Percentiles rank a stretch among this genome's conserved stretches.
phyloP scores from a whole-genome alignment of 441 rosid genomes.

The Geranium incanum region DNA sequence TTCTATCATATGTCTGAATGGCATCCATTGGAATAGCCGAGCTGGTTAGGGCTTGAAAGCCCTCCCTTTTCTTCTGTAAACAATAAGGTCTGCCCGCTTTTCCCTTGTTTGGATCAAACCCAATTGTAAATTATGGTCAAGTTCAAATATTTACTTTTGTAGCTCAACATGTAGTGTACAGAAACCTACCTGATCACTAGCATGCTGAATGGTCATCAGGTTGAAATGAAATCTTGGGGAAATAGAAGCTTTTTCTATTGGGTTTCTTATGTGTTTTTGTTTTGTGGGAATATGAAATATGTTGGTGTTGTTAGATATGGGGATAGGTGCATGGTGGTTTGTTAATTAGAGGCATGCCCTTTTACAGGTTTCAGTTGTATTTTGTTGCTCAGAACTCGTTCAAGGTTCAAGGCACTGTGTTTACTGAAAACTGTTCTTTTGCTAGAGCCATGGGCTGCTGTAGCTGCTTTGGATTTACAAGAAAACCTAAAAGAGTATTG shows the following conservation, averaged over 20 bases:
- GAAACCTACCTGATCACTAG: background rate
- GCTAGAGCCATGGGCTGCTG: slow-evolving; percentile 73
- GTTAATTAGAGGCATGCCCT: slow-evolving; percentile 18
- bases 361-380: slow-evolving; percentile 42
- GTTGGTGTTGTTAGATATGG: background rate
- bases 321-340: slow-evolving; percentile 10
- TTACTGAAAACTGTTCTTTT: slow-evolving; percentile 43
- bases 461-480: slow-evolving; percentile 68
- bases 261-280: background rate
- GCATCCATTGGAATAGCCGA: slow-evolving; percentile 72
- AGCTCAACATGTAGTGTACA: background rate
- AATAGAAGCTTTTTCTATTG: background rate
- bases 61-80: slow-evolving; percentile 16
- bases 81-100: slow-evolving; percentile 28
- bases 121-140: background rate
- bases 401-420: slow-evolving; percentile 39
- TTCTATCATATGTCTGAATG: slow-evolving; percentile 74
- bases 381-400: slow-evolving; percentile 24
- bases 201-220: background rate
- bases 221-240: background rate
- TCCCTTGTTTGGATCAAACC: background rate
- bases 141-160: background rate
- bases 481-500: slow-evolving; percentile 39
- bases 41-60: slow-evolving; percentile 37
- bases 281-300: background rate